Percentiles rank a stretch among this genome's conserved stretches.
These are phyloP conservation scores for Cordyceps cateniannulata DNA, from an alignment of 2,329 filamentous ascomycete species.

Conservation along the genomic window DNA sequence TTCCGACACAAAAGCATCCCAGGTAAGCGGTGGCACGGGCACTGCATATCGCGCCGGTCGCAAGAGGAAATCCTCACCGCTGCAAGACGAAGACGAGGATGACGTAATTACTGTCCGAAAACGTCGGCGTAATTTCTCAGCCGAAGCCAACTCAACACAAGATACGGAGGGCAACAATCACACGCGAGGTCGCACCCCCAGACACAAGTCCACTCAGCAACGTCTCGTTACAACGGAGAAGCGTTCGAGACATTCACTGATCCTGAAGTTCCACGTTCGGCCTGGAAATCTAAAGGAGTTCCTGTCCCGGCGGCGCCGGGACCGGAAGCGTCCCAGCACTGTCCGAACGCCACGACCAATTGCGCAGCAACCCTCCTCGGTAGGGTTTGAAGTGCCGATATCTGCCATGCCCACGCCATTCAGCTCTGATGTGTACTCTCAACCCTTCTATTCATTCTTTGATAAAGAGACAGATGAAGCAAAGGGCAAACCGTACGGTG, in stretches of 20 bases:
- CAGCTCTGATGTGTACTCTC: slow-evolving; percentile 55
- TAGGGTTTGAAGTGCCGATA: slow-evolving; percentile 13
- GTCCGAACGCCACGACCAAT: slow-evolving; percentile 18
- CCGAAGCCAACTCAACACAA: slow-evolving; percentile 32
- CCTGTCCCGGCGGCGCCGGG: slow-evolving; percentile 26
- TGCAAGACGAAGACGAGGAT: slow-evolving; percentile 55
- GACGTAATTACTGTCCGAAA: slow-evolving; percentile 45
- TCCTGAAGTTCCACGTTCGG: slow-evolving; percentile 30
- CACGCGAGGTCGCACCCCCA: slow-evolving; percentile 44
- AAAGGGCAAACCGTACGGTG: slow-evolving; percentile 91
- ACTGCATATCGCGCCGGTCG: slow-evolving; percentile 72
- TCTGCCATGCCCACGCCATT: slow-evolving; percentile 45
- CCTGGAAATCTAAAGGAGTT: slow-evolving; percentile 33
- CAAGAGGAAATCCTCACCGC: slow-evolving; percentile 77
- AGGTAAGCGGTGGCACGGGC: slow-evolving; percentile 61
- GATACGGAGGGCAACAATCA: slow-evolving; percentile 26
- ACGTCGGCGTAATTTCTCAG: slow-evolving; percentile 42
- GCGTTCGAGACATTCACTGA: slow-evolving; percentile 27
- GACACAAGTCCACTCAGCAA: slow-evolving; percentile 42
- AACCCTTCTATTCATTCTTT: slow-evolving; percentile 81
- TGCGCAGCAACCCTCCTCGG: slow-evolving; percentile 1
- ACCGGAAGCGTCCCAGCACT: slow-evolving; percentile 22
- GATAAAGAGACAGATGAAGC: slow-evolving; percentile 84
- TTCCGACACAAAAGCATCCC: neutral
- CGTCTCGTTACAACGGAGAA: slow-evolving; percentile 36